Percentiles rank a stretch among this genome's conserved stretches.
Conservation (phyloP, 176 grass and related monocot species). For the Eleusine coracana region DNA sequence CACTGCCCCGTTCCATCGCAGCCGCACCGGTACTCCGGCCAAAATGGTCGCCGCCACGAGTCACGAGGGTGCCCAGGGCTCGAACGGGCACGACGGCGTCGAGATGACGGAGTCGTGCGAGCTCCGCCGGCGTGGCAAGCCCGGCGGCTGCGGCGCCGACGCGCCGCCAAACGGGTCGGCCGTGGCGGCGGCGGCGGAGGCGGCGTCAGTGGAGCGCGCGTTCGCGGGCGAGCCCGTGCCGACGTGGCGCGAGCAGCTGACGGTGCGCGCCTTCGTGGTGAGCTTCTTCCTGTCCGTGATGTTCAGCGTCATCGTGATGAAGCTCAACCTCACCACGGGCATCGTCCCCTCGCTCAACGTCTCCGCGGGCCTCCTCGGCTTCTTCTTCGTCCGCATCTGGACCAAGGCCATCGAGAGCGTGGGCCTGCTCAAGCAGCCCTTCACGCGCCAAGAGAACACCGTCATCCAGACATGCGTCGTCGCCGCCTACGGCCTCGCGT, state of each 20-base stretch:
- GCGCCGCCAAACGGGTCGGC: neutral
- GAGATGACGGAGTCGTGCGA: conserved; percentile 47
- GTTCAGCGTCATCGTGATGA: conserved; percentile 91
- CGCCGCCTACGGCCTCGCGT: conserved; percentile 75
- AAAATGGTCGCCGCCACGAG: conserved; percentile 25
- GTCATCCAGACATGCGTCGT: conserved; percentile 94
- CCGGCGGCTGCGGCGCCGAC: neutral
- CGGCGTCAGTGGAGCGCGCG: conserved; percentile 40
- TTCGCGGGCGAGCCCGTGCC: conserved; percentile 56
- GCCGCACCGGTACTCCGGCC: neutral
- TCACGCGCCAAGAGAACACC: conserved; percentile 92
- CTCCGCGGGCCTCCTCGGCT: conserved; percentile 80
- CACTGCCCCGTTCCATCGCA: neutral
- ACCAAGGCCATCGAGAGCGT: conserved; percentile 47
- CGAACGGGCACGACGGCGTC: conserved; percentile 28
- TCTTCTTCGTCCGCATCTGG: conserved; percentile 82
- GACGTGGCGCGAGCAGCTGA: conserved; percentile 75
- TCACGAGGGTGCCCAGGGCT: neutral
- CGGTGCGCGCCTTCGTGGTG: conserved; percentile 63
- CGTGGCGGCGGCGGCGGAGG: neutral
- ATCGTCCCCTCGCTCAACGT: conserved; percentile 90
- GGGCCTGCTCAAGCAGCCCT: conserved; percentile 56
- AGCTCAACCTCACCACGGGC: conserved; percentile 85
- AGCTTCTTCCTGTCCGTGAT: conserved; percentile 67
- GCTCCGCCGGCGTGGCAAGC: conserved; percentile 43